Evolutionary conservation across 106 monocot genomes (phyloP).

Genomic region (Platanthera guangdongensis): DNA sequence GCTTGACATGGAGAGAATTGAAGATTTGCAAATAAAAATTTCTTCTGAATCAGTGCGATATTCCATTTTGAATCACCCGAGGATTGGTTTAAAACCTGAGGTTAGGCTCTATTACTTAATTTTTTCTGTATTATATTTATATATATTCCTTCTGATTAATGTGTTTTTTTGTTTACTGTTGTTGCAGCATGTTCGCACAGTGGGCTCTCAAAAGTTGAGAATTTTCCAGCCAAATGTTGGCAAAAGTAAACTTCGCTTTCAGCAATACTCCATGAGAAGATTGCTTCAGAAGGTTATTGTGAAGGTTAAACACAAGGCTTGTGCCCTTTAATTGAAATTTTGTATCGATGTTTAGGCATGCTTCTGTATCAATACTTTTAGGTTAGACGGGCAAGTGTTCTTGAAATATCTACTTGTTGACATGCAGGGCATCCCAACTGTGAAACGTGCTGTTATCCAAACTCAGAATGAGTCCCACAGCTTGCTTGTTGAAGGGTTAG

Average conservation of each 20-base stretch:
- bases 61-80: conserved; percentile 69
- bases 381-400: not conserved
- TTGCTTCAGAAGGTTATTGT: conserved; percentile 83
- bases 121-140: not conserved
- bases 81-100: conserved; percentile 66
- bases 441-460: conserved; percentile 64
- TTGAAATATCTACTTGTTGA: conserved; percentile 4
- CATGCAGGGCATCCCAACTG: conserved; percentile 72
- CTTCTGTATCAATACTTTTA: not conserved
- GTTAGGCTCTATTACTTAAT: conserved; percentile 21
- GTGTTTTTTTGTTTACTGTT: not conserved
- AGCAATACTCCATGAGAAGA: conserved; percentile 38
- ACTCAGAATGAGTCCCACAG: conserved; percentile 33
- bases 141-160: not conserved
- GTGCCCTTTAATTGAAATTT: not conserved
- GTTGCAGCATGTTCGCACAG: conserved; percentile 48
- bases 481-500: conserved; percentile 88
- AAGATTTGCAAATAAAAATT: conserved; percentile 54
- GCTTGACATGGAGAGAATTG: conserved; percentile 57
- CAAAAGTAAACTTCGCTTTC: conserved; percentile 39
- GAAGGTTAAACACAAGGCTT: conserved; percentile 42
- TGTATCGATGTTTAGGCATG: not conserved
- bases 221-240: conserved; percentile 44
- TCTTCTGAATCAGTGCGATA: conserved; percentile 53
- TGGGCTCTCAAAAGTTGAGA: conserved; percentile 40